phyloP scores from a whole-genome alignment of 108 stramenopile species.

The Mayamaea pseudoterrestris region DNA sequence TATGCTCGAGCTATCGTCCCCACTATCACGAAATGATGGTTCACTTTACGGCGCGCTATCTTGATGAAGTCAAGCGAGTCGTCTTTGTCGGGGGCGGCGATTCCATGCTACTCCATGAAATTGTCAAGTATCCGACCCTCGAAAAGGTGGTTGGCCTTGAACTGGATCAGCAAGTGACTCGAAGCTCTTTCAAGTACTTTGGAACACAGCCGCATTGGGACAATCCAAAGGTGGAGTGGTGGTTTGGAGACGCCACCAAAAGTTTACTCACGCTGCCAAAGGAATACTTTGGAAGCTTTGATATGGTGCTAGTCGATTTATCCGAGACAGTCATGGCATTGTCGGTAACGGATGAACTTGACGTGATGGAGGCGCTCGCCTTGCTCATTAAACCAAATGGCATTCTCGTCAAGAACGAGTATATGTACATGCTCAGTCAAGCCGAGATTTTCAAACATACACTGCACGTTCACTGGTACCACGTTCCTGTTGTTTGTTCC shows the following conservation, averaged over 20 bases:
- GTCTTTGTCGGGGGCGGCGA: slow-evolving; percentile 86
- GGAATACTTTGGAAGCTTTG: slow-evolving; percentile 76
- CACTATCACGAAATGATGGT: slow-evolving; percentile 75
- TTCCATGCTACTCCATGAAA: slow-evolving; percentile 76
- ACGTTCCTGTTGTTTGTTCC: slow-evolving; percentile 48
- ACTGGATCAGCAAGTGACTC: slow-evolving; percentile 66
- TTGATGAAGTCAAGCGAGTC: slow-evolving; percentile 40
- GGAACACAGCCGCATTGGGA: slow-evolving; percentile 80
- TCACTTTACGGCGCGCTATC: slow-evolving; percentile 69
- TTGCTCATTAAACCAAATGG: slow-evolving; percentile 71
- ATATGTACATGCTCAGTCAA: slow-evolving; percentile 14
- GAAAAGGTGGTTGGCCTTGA: slow-evolving; percentile 74
- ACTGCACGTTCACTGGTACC: slow-evolving; percentile 15
- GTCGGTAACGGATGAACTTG: slow-evolving; percentile 53
- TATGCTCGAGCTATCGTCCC: slow-evolving; percentile 63
- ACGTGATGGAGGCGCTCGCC: slow-evolving; percentile 59
- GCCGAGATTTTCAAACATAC: slow-evolving; percentile 22
- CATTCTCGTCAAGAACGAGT: slow-evolving; percentile 77
- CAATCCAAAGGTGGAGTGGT: slow-evolving; percentile 75
- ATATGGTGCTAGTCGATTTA: slow-evolving; percentile 76
- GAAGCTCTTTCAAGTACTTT: slow-evolving; percentile 64
- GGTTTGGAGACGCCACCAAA: slow-evolving; percentile 85
- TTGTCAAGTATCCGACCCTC: slow-evolving; percentile 60
- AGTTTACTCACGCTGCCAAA: slow-evolving; percentile 56
- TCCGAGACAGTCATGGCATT: slow-evolving; percentile 65